Base-by-base conservation (phyloP, 257 asterid genomes). In the Scutellaria minor region DNA sequence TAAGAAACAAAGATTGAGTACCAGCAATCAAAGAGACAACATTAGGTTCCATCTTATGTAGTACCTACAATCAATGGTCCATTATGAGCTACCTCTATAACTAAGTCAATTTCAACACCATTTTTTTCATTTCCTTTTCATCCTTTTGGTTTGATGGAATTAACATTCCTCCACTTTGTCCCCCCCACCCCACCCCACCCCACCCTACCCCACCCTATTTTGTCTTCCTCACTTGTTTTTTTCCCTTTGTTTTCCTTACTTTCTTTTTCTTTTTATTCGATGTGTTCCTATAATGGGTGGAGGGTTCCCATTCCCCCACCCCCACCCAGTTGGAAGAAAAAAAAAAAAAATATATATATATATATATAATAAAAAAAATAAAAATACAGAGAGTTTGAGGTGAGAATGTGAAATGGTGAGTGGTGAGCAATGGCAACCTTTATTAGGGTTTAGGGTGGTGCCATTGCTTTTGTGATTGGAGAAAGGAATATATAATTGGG, bases 131-230 rank as follows among this genome's bases (percentile, higher is more conserved):
- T 64, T 52, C 57, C 20, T 12, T 74, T 64, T 65, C 18, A 18
- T 58, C 47, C 41, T 72, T 83, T 85, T 77, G 71, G 74, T 80
- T 77, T 75, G 91, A 87, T 89, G 83, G 84, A 75, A 77, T 85
- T 70, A 89, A 86, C 89, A 87, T 91, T 86, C 97, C 78, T 82
- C 87, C 96, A 85, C 88, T 89, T 85, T 91, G 92, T 87, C 92
- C 82, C 92, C 87, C 76, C 14, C 85, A 90, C 82, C 92, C 87
- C 76, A 10, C 85, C 74, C 84, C 86, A 64, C 72, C 75, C 15
- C 84, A 60, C 81, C 83, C 63, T 1, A 27, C 35, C 75, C 76
- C 14, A 40, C 50, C 65, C 57, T 46, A 31, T 37, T 55, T 42
- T 61, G 68, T 66, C 78, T 41, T 15, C 56, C 31, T 11, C 58